Base-by-base conservation (phyloP, 2,329 filamentous ascomycete species). In the Hymenoscyphus linearis region DNA sequence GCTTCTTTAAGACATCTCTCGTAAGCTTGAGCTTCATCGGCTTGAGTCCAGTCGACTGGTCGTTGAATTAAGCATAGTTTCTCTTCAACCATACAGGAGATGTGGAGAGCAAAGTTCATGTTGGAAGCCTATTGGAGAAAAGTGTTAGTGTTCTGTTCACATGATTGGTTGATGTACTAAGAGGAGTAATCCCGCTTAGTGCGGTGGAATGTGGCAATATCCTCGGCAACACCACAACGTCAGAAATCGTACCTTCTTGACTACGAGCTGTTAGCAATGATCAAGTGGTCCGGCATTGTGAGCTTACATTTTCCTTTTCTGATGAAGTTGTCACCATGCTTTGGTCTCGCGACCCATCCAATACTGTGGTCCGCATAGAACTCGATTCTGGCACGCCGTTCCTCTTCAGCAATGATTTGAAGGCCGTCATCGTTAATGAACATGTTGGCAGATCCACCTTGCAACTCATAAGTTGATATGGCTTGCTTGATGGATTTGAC, bases 381-480 rank as follows among this genome's bases (percentile, higher is more conserved):
- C 55, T 87, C 84, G 64, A 87, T 87, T 59, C 85, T 82, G 2
- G 83, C 83, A 57, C 78, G 79, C 55, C 85, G 80, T 54, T 87
- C 84, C 63, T 86, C 82, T 62, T 85, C 84, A 7, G 78, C 75
- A 55, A 91, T 77, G 36, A 90, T 77, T 74, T 90, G 88, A 58
- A 91, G 79, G 68, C 88, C 88, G 66, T 91, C 87, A 66, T 91
- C 88, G 70, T 91, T 90, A 74, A 91, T 78, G 70, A 91, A 89
- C 75, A 91, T 86, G 72, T 90, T 90, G 65, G 87, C 87, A 7
- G 87, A 89, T n/a, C 88, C 88, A 65, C 88, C 88, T 70, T 91
- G 88, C 18, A 90, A 79, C 71, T 91, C 88, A 69, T 91, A 91
- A 0, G 86, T 90, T 35, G 86, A 88, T 71, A 91, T 90, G 64